Evolutionary conservation across 2,329 filamentous ascomycete genomes (phyloP), one percentile per base, ranked within the genome.

Genomic region (Penicillium sp.): DNA sequence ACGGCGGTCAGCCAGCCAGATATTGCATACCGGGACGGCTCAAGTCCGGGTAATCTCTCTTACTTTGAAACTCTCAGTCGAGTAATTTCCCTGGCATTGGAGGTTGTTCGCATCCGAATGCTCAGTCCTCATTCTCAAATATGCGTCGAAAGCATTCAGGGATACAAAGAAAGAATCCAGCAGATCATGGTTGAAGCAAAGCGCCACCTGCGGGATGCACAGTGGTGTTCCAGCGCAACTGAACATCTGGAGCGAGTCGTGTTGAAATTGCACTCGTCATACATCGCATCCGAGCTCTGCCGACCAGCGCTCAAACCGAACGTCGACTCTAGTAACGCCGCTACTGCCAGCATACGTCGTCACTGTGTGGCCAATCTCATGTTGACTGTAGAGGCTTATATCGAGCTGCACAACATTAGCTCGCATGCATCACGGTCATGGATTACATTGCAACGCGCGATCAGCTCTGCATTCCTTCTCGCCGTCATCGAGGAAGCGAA

Each of bases 251-350:
- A 84, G 62, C 77, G 82, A 52, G 79, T 81, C 65, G 80, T 78
- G 0, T 63, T 84, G 4, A 82, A 82, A 58, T 67, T 84, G 3
- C 81, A 84, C 61, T 78, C 79, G 18, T 82, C 80, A 6, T 84
- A 84, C 63, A 78, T 82, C 50, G 77, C 77, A 20, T 83, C 81
- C 4, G 81, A 84, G 66, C 76, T 84, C 28, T 83, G 79, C 60
- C 76, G 81, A 28, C 80, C 81, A 29, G 78, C 81, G 23, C 75
- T 84, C 59, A 82, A 80, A 58, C 73, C 77, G 8, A 69, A 72
- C 38, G 71, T 71, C 7, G 73, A 76, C 33, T 35, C 71, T 65
- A 54, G 73, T 66, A 60, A 76, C 66, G 9, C 73, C n/a, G 54
- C 57, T 20, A 63, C 61, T 6, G 50, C 61, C 6, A 63, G 60